Percentiles rank a stretch among this genome's conserved stretches.
Conservation (phyloP, 2,329 filamentous ascomycete genomes). For the Colletotrichum cereale region DNA sequence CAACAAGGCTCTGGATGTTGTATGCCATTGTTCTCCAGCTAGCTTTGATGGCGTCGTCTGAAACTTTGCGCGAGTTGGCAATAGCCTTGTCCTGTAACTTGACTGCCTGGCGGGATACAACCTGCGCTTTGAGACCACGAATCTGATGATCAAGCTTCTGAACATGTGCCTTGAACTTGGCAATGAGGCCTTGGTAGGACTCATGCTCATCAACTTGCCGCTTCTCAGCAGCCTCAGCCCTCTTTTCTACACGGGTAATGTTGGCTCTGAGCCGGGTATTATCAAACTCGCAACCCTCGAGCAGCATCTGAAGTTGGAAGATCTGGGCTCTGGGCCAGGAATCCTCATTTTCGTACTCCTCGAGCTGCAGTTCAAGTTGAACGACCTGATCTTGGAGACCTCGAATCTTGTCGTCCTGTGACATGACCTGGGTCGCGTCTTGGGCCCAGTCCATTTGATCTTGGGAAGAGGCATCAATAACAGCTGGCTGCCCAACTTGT, state of each 20-base stretch:
- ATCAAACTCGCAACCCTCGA: neutral
- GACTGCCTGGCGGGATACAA: neutral
- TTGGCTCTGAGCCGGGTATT: neutral
- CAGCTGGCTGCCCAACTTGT: neutral
- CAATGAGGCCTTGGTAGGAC: neutral
- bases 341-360: neutral
- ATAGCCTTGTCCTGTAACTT: neutral
- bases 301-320: too few species aligned
- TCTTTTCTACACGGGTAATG: neutral
- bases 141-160: neutral
- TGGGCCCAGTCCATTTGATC: neutral
- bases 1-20: neutral
- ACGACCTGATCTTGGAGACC: neutral
- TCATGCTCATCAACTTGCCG: neutral
- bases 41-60: neutral
- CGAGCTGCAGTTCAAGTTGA: neutral
- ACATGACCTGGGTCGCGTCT: neutral
- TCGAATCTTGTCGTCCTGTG: neutral
- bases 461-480: neutral
- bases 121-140: neutral
- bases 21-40: slow-evolving; percentile 8
- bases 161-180: rapidly evolving
- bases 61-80: slow-evolving; percentile 17
- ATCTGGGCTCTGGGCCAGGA: too few species aligned
- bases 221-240: neutral